Evolutionary conservation across 2,329 filamentous ascomycete genomes (phyloP), one percentile per base, ranked within the genome.

Genomic region (Arthrobotrys sinensis): DNA sequence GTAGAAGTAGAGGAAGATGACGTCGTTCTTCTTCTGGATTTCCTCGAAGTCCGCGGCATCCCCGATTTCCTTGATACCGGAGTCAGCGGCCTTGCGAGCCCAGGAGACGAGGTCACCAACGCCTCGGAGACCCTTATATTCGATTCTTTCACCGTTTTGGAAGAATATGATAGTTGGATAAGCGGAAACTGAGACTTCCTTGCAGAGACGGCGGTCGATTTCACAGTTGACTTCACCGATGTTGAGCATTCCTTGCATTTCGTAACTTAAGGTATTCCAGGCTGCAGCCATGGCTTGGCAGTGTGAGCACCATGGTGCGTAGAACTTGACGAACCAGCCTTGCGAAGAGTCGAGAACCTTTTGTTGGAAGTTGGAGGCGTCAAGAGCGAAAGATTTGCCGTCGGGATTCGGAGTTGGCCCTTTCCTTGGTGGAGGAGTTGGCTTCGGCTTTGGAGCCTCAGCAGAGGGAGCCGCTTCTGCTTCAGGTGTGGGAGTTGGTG

Each of bases 271-370:
- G 82, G 95, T 92, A 79, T 90, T 87, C 96, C 96, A 99, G 80
- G 90, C 94, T 1, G 96, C 92, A 40, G 92, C 93, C 88, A 99
- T 90, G 43, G 93, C 93, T 85, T 97, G 93, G 85, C 96, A 99
- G 85, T 99, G 96, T 81, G 91, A 90, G 84, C 96, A 99, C 96
- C 95, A 98, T 4, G 96, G 96, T 16, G 93, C 94, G 84, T 97
- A 98, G 84, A 99, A 98, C 85, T 99, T 99, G 87, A 99, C 90
- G 83, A 99, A 97, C 96, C 96, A 99, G 4, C 94, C 91, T 80
- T 98, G 94, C 80, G 92, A 90, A 0, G 93, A 94, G 83, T 91
- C 92, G 2, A 93, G 97, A 55, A 99, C 94, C 43, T 91, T 87
- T 73, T 89, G 90, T 83, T 96, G 91, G 86, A 99, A 99, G 80